Evolutionary conservation across 2,329 filamentous ascomycete genomes (phyloP), one percentile per base, ranked within the genome.

Genomic region (Epichloe hybrida): DNA sequence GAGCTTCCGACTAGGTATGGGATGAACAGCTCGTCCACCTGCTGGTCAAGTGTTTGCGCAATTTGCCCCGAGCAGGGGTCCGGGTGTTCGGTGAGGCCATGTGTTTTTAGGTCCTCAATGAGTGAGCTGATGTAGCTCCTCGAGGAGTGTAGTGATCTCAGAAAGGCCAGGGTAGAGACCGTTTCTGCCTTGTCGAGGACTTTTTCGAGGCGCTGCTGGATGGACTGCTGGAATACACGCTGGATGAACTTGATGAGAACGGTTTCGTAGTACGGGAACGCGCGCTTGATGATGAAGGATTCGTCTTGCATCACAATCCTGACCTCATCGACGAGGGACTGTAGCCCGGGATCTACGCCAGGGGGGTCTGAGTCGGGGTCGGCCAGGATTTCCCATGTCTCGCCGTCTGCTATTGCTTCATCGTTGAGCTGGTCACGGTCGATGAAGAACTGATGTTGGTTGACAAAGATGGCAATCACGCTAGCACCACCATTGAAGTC

Each of bases 371-470:
- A 81, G 68, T 98, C 93, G 0, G 94, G 94, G 62, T 98, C 93
- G 45, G 94, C 91, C 49, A 98, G 75, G 58, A 84, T 83, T 52
- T 97, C 91, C 90, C 91, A 96, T 2, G 81, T 84, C 54, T 88
- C 80, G 52, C 76, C 77, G 59, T 93, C 87, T 12, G 80, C 77
- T 3, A 77, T 77, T 15, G 95, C 80, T 64, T 95, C 90, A 60
- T 95, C 90, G 0, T 84, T 86, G 52, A 98, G 74, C 65, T 97
- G 91, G 58, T 89, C 93, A 27, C 90, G 79, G 64, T 97, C 93
- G 62, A 98, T 96, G 70, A 98, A 98, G 75, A 98, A 98, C 62
- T 95, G 89, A 69, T 98, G 94, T 66, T 98, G 93, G 64, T 98
- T 98, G 62, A 98, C 91, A 66, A 97, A 98, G 11, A 91, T 76